phyloP scores from a whole-genome alignment of 257 asterid species.

The Solanum sejunctum region DNA sequence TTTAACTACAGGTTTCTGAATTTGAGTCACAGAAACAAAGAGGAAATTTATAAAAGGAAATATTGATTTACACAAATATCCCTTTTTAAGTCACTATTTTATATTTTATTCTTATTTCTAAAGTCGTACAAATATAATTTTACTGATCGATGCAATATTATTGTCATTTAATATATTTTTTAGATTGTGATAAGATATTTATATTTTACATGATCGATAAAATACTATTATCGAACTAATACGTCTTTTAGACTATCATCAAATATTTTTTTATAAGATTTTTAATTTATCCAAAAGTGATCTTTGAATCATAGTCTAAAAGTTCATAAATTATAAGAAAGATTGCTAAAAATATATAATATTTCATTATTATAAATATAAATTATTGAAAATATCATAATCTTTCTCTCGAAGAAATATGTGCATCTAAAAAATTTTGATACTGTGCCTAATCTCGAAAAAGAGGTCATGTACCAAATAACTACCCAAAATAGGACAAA shows the following conservation, averaged over 20 bases:
- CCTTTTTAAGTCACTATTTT: not conserved
- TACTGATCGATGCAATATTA: not conserved
- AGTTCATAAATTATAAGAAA: too few species aligned
- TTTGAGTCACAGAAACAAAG: accelerated
- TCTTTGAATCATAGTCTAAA: too few species aligned
- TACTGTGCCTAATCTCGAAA: too few species aligned
- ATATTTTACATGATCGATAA: not conserved
- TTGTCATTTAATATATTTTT: too few species aligned
- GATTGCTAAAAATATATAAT: too few species aligned
- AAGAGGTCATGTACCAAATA: too few species aligned
- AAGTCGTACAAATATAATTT: not conserved
- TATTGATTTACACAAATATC: not conserved
- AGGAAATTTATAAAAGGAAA: not conserved
- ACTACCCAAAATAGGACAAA: not conserved
- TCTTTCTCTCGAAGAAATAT: accelerated
- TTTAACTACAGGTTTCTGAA: not conserved
- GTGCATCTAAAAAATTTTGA: too few species aligned
- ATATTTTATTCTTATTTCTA: not conserved
- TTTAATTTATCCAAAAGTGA: not conserved
- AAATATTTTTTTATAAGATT: not conserved
- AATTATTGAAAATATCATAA: too few species aligned
- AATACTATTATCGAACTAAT: not conserved
- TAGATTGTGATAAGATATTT: not conserved
- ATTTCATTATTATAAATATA: too few species aligned
- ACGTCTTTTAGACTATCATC: too few species aligned